Evolutionary conservation across 345 rosid species (phyloP).

Genomic region (Raphanus raphanistrum): DNA sequence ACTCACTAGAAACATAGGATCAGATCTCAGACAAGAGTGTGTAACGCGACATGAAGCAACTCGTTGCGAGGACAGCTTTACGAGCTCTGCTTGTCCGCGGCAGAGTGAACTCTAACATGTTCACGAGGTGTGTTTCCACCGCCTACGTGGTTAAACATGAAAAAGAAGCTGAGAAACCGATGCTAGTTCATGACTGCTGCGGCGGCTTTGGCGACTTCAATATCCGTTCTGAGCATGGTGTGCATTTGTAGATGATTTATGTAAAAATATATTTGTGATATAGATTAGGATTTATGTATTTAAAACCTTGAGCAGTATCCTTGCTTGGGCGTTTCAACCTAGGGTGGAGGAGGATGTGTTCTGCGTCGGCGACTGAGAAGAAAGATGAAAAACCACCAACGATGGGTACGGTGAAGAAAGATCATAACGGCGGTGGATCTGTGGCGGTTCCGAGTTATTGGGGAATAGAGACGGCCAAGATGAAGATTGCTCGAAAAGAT

Average conservation of each 20-base stretch:
- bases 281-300: neutral
- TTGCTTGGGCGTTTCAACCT: neutral
- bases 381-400: constrained; percentile 10
- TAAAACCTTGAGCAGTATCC: neutral
- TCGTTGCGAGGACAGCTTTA: constrained; percentile 29
- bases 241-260: neutral
- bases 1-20: neutral
- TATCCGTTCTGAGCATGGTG: neutral
- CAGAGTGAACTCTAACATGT: constrained; percentile 11
- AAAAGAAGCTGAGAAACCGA: neutral
- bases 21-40: neutral
- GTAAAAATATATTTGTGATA: neutral
- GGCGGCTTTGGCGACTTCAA: constrained; percentile 7
- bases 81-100: constrained; percentile 33
- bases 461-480: constrained; percentile 67
- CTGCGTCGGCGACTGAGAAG: constrained; percentile 28
- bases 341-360: constrained; percentile 36
- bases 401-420: constrained; percentile 26
- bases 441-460: constrained; percentile 56
- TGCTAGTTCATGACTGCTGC: constrained; percentile 4
- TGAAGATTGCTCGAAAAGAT: constrained; percentile 55
- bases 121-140: constrained; percentile 4
- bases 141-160: neutral
- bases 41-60: constrained; percentile 39
- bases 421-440: constrained; percentile 31